Percentiles rank a stretch among this genome's conserved stretches.
phyloP scores from a whole-genome alignment of 495 filamentous ascomycete genomes.

The Penicillium odoratum region DNA sequence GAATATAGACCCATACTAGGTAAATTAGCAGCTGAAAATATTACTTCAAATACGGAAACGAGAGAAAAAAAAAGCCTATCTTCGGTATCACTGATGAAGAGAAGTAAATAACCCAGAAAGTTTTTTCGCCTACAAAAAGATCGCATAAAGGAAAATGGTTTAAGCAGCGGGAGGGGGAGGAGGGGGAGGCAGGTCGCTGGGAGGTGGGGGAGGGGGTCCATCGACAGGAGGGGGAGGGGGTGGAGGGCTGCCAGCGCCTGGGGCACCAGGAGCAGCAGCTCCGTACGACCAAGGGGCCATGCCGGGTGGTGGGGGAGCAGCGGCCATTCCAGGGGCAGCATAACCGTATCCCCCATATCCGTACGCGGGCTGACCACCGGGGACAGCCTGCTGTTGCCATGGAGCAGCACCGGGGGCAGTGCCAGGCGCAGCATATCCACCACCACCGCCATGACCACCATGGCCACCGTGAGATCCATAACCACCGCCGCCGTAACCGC shows the following conservation, averaged over 20 bases:
- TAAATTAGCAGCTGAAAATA: constrained; percentile 3
- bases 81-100: constrained; percentile 14
- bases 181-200: constrained; percentile 71
- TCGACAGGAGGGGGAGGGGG: constrained; percentile 56
- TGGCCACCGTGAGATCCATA: constrained; percentile 37
- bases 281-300: constrained; percentile 62
- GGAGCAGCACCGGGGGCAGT: constrained; percentile 60
- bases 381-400: constrained; percentile 66
- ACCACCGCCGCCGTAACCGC: constrained; percentile 15
- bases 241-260: constrained; percentile 42
- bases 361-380: constrained; percentile 51
- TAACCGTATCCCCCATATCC: constrained; percentile 54
- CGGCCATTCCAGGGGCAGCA: constrained; percentile 41
- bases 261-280: constrained; percentile 49
- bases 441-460: constrained; percentile 32
- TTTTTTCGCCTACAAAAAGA: background rate
- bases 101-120: background rate
- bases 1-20: background rate
- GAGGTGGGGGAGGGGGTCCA: constrained; percentile 64
- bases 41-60: constrained; percentile 12
- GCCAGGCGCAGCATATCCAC: constrained; percentile 36
- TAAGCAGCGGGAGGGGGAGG: constrained; percentile 58
- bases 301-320: constrained; percentile 34
- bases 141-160: constrained; percentile 7
- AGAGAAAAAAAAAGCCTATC: background rate